Evolutionary conservation across 208 protist species (phyloP).

Genomic region (Trypanosoma brucei): DNA sequence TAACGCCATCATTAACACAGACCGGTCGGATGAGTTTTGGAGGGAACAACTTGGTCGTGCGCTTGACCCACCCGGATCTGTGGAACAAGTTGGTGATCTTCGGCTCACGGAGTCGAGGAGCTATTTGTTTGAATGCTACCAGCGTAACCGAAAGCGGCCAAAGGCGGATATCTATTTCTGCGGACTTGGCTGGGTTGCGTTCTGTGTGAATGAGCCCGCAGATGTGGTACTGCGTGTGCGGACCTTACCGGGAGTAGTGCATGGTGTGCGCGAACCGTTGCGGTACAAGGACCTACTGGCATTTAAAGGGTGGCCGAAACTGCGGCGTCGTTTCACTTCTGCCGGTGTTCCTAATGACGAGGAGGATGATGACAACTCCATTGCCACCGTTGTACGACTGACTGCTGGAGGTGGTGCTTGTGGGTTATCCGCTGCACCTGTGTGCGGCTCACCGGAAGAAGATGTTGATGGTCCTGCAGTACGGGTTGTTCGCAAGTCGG

Average conservation of each 20-base stretch:
- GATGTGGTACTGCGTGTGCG: slow-evolving; percentile 90
- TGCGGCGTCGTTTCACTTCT: slow-evolving; percentile 65
- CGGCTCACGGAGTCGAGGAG: slow-evolving; percentile 59
- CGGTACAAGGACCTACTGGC: slow-evolving; percentile 83
- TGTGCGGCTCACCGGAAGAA: background rate
- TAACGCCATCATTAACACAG: slow-evolving; percentile 74
- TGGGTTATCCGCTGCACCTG: background rate
- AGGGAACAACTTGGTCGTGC: slow-evolving; percentile 73
- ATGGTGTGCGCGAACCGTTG: slow-evolving; percentile 84
- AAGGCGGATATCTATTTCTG: slow-evolving; percentile 90
- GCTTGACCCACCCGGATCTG: slow-evolving; percentile 71
- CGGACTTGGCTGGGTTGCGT: slow-evolving; percentile 82
- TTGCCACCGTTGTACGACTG: slow-evolving; percentile 76
- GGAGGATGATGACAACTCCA: slow-evolving; percentile 51
- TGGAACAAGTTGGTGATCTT: slow-evolving; percentile 67
- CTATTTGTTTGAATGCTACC: slow-evolving; percentile 90
- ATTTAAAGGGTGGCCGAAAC: slow-evolving; percentile 67
- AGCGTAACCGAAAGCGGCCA: slow-evolving; percentile 57
- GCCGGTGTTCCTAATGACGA: slow-evolving; percentile 41
- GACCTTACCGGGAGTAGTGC: slow-evolving; percentile 84
- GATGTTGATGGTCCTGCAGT: slow-evolving; percentile 13
- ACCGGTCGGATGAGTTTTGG: slow-evolving; percentile 77
- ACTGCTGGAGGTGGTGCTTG: slow-evolving; percentile 16
- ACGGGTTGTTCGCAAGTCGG: slow-evolving; percentile 31
- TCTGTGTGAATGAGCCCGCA: slow-evolving; percentile 70